phyloP scores from a whole-genome alignment of 2,329 filamentous ascomycete genomes.

The Colletotrichum tropicicola region DNA sequence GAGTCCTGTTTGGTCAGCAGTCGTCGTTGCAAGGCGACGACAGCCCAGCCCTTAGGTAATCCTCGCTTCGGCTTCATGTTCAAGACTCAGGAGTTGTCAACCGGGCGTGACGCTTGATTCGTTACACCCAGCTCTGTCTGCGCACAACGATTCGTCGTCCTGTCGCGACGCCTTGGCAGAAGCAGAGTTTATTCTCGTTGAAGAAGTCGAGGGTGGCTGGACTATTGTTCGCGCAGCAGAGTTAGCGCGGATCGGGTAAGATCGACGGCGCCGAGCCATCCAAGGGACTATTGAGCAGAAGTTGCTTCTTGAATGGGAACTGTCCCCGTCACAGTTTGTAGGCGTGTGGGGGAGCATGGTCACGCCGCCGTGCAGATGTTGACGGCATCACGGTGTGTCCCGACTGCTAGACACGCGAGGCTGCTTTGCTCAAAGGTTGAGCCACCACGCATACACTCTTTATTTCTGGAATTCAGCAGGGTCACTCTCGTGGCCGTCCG shows the following conservation, averaged over 20 bases:
- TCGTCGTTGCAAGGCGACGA: background rate
- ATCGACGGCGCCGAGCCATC: background rate
- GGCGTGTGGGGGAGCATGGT: background rate
- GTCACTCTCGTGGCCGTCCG: background rate
- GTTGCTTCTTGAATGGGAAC: background rate
- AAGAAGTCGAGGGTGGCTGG: background rate
- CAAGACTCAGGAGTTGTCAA: background rate
- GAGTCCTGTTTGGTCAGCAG: background rate
- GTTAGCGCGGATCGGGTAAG: background rate
- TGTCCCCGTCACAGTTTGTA: background rate
- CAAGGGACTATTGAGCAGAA: background rate
- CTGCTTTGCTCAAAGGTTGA: background rate
- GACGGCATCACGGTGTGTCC: background rate
- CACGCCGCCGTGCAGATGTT: background rate
- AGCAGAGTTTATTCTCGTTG: background rate
- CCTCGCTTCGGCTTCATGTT: background rate
- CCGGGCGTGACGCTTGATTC: background rate
- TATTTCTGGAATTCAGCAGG: background rate
- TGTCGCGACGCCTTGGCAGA: background rate
- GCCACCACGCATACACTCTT: no score
- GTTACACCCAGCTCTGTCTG: background rate
- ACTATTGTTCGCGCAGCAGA: background rate
- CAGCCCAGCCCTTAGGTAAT: background rate
- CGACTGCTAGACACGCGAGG: background rate
- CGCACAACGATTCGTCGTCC: background rate